These are phyloP conservation scores for Triadica sebifera DNA, from an alignment of 345 rosid genomes.

Conservation along the genomic window DNA sequence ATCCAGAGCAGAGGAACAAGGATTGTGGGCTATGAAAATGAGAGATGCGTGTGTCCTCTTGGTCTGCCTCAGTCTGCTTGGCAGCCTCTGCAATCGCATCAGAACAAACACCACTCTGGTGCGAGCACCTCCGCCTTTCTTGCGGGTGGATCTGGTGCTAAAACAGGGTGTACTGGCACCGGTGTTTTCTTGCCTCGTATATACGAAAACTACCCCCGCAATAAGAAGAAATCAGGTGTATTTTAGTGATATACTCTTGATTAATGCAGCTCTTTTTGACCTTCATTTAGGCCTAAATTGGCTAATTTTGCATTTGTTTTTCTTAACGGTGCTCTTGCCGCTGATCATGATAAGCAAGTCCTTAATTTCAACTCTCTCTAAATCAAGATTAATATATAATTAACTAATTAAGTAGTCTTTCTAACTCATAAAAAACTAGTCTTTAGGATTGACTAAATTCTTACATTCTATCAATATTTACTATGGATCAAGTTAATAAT, in stretches of 20 bases:
- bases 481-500: too few relatives aligned
- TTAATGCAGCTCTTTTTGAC: not conserved
- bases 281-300: not conserved
- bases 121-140: slow-evolving; percentile 30
- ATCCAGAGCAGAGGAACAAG: slow-evolving; percentile 28
- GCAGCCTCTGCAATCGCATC: slow-evolving; percentile 24
- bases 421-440: too few relatives aligned
- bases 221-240: too few relatives aligned
- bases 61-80: slow-evolving; percentile 38
- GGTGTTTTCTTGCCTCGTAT: slow-evolving; percentile 39
- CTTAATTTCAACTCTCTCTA: not conserved
- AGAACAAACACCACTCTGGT: slow-evolving; percentile 8
- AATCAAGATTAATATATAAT: too few relatives aligned
- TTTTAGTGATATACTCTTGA: not conserved
- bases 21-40: slow-evolving; percentile 21
- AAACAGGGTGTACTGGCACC: slow-evolving; percentile 25
- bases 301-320: not conserved
- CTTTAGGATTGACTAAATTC: too few relatives aligned
- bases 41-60: slow-evolving; percentile 20
- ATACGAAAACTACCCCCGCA: slow-evolving; percentile 8
- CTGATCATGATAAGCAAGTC: slow-evolving; percentile 32
- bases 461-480: too few relatives aligned
- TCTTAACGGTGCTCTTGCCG: slow-evolving; percentile 20
- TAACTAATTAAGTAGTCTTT: too few relatives aligned
- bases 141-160: slow-evolving; percentile 32